Base-by-base conservation (phyloP, 139 green algal species). In the Haematococcus lacustris region DNA sequence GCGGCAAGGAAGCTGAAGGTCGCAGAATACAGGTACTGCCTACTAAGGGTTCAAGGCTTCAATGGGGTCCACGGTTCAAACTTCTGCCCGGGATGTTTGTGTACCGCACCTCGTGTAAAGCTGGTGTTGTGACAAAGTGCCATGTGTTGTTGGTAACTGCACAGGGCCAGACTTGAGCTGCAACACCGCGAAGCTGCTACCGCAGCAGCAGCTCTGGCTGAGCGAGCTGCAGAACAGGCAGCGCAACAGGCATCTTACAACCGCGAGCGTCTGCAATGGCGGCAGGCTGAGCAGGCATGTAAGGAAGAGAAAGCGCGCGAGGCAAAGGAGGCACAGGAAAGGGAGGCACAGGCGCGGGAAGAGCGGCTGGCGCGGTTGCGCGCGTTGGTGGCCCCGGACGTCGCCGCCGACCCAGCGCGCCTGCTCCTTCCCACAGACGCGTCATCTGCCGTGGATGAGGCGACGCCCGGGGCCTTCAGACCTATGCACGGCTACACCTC, bases 401-500 rank as follows among this genome's bases (percentile, higher is more conserved):
- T 64, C 4, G 13, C 9, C 4, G 66, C 66, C 6, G 76, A 81
- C 50, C 76, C 76, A 9, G 17, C 25, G 25, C 66, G 76, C 1
- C n/a, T 81, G 65, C 70, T 81, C 17, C 71, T 70, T 17, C 76
- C 71, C 41, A 81, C 76, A 1, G 71, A 60, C 1, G 71, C 71
- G 17, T 60, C 37, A 28, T 43, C 40, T 38, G 57, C 35, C 7
- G 72, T 71, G 51, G 64, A 63, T 37, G 64, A 68, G 3, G 21
- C 59, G 65, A 38, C 25, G 33, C 51, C n/a, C 26, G 71, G 71
- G 28, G 76, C 76, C 2, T 81, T 81, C 59, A 60, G 70, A 23
- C 32, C 51, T 1, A 71, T 81, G 33, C 65, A 81, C 35, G 76
- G 76, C 0, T 81, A 73, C 71, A 81, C 71, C 37, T 67, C 64